A percentile compares a stretch with the other conserved stretches of the same genome.
Conservation (phyloP, 768 basidiomycete species). For the Naganishia vishniacii region DNA sequence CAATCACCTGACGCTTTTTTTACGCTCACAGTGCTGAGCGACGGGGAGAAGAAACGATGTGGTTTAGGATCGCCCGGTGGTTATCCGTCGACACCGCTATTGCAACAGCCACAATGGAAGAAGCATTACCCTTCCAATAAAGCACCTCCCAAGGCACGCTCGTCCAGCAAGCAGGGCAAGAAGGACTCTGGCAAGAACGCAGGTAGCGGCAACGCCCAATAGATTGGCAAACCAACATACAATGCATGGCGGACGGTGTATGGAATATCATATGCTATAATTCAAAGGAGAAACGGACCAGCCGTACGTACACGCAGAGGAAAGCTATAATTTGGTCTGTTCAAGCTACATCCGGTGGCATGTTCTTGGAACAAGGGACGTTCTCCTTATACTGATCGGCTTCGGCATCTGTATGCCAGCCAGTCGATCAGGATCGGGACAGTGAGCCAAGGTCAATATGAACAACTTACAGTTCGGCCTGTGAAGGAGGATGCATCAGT, state of each 20-base stretch:
- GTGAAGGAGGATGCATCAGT: not conserved
- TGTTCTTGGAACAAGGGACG: not conserved
- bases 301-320: not conserved
- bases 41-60: slow-evolving; percentile 27
- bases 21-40: not conserved
- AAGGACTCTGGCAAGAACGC: not conserved
- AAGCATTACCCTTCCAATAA: slow-evolving; percentile 34
- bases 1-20: not conserved
- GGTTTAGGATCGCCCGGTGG: slow-evolving; percentile 21
- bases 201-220: not conserved
- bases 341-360: not conserved
- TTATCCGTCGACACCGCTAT: slow-evolving; percentile 37
- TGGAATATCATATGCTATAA: not conserved
- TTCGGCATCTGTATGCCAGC: not conserved
- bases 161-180: not conserved
- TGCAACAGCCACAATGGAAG: slow-evolving; percentile 39
- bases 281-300: not conserved
- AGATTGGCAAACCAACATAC: not conserved
- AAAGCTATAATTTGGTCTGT: not conserved
- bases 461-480: slow-evolving; percentile 4
- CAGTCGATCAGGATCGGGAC: not conserved
- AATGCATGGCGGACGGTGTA: not conserved
- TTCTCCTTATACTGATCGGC: not conserved
- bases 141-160: not conserved
- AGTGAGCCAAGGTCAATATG: not conserved